These are phyloP conservation scores for Nannizzia gypsea DNA, from an alignment of 2,329 filamentous ascomycete genomes.

Conservation along the genomic window DNA sequence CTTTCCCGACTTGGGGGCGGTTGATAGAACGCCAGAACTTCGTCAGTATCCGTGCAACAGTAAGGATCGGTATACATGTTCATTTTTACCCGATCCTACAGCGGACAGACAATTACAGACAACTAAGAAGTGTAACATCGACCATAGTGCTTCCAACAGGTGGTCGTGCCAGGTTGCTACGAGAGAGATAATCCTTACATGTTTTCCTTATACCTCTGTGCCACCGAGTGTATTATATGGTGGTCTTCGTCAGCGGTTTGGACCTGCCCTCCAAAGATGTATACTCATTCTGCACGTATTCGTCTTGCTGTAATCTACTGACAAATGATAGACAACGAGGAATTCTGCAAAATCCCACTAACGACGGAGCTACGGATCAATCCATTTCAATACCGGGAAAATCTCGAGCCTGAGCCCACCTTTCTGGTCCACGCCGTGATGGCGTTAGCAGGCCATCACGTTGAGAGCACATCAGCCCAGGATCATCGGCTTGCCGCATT, in stretches of 20 bases:
- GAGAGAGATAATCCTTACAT: background rate
- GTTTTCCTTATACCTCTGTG: background rate
- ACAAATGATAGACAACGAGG: background rate
- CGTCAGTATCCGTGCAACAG: background rate
- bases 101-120: background rate
- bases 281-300: background rate
- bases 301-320: background rate
- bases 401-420: background rate
- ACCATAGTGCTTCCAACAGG: background rate
- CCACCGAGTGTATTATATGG: background rate
- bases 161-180: background rate
- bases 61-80: background rate
- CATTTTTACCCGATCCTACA: background rate
- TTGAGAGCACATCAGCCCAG: background rate
- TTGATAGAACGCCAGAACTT: background rate
- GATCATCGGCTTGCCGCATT: background rate
- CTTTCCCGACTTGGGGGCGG: background rate
- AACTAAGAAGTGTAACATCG: background rate
- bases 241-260: background rate
- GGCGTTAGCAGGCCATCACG: background rate
- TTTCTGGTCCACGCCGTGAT: background rate
- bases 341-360: background rate
- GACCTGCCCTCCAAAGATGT: background rate
- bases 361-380: background rate
- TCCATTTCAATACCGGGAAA: background rate